These are phyloP conservation scores for Somion occarium DNA, from an alignment of 1,284 basidiomycete species.

Conservation along the genomic window DNA sequence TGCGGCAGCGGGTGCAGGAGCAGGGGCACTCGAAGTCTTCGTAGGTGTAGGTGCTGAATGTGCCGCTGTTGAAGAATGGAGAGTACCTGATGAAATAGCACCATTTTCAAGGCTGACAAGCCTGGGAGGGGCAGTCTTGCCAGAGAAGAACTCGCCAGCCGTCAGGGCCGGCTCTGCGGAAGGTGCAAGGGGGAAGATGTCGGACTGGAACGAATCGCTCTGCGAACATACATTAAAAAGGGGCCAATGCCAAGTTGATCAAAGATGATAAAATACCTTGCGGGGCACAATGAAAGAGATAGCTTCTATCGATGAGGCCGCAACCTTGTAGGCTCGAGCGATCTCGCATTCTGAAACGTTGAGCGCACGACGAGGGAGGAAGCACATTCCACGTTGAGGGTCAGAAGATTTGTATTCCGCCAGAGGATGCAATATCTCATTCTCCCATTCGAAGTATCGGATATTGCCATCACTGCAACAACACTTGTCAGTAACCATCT, in stretches of 20 bases:
- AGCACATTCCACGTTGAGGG: slow-evolving; percentile 94
- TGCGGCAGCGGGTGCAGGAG: slow-evolving; percentile 26
- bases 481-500: no score
- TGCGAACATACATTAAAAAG: no score
- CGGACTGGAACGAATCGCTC: slow-evolving; percentile 87
- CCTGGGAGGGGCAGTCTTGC: slow-evolving; percentile 74
- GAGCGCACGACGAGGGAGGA: slow-evolving; percentile 88
- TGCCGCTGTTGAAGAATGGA: slow-evolving; percentile 25
- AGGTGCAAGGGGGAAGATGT: slow-evolving; percentile 91
- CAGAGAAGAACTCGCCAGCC: slow-evolving; percentile 84
- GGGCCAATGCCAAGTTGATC: no score
- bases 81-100: slow-evolving; percentile 34
- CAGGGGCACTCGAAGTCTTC: slow-evolving; percentile 31
- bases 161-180: slow-evolving; percentile 77
- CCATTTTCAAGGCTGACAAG: slow-evolving; percentile 64
- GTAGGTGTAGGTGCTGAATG: slow-evolving; percentile 21
- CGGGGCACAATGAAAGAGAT: slow-evolving; percentile 93
- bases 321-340: slow-evolving; percentile 91
- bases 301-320: slow-evolving; percentile 74
- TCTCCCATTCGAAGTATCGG: slow-evolving; percentile 93
- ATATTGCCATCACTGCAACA: slow-evolving; percentile 83
- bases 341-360: slow-evolving; percentile 93
- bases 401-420: slow-evolving; percentile 88
- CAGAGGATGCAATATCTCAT: slow-evolving; percentile 76
- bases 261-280: no score